Evolutionary conservation across 257 asterid genomes (phyloP), one percentile per base, ranked within the genome.

Genomic region (Solanum neorickii): DNA sequence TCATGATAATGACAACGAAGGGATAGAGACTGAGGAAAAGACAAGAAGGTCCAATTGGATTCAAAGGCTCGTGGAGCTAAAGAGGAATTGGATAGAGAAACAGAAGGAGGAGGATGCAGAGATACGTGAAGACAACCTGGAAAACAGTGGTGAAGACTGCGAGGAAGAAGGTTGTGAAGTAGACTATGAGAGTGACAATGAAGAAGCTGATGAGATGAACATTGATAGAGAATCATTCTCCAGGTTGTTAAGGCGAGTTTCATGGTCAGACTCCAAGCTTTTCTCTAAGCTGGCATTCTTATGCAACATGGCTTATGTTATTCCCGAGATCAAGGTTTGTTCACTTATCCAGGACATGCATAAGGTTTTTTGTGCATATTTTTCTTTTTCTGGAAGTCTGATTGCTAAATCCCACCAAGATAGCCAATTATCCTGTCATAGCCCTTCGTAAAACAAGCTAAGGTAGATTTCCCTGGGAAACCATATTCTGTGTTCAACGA

Each of bases 251-350:
- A 78, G 89, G 23, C 86, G 86, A 7, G 96, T 94, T 35, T 90
- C 98, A 5, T 92, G 96, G 94, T 93, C 98, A 11, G 97, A 96
- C 68, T 88, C 94, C n/a, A 94, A 89, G 93, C 92, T 87, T 49
- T 94, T 94, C 89, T 90, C 98, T 15, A 93, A 90, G 90, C 83
- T 96, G 74, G 98, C 98, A 47, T 95, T 94, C 93, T 86, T 96
- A 88, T 92, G 98, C 91, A 94, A 95, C 97, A 91, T 94, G 95
- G 99, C 98, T 6, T 96, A 96, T 80, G 95, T 87, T 73, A 94
- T 96, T 90, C 91, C 94, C 3, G 92, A 95, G 89, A 92, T 96
- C 87, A 94, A 96, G 98, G 99, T 96, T 89, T 18, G 82, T 77
- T 11, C 44, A 29, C 85, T 49, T 80, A 70, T 23, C 47, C n/a